Evolutionary conservation across 2,329 filamentous ascomycete species (phyloP), one percentile per base, ranked within the genome.

Genomic region (Trichophyton schoenleinii): DNA sequence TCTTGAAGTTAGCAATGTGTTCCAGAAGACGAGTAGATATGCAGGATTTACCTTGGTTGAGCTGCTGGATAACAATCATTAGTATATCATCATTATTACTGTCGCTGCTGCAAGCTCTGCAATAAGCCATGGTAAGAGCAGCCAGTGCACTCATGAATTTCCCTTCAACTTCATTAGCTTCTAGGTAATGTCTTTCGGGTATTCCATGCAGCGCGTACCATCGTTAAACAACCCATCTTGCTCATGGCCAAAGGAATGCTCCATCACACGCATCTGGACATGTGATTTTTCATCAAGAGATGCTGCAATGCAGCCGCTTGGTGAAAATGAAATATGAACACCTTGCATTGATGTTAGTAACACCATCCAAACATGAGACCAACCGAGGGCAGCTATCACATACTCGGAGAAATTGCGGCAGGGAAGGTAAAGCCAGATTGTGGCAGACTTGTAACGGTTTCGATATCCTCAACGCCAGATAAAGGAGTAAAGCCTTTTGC

Each of bases 371-470:
- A 13, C 20, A 9, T 11, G 25, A 34, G 9, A 31, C 15, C 6
- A 13, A 22, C 15, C 2, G 49, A 59, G 55, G 42, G 46, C 8
- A n/a, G 44, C 6, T 25, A 18, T 13, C 20, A 20, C 44, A 38
- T 65, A 87, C 86, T 86, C 63, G 87, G 82, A 11, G 83, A 80
- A 46, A 85, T 81, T 15, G 85, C 79, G 1, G 38, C 15, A 3
- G 81, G 73, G 69, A 88, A 94, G 5, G 81, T 79, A 72, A 95
- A 95, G 1, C 90, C 90, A 53, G 86, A 84, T 71, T 96, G 89
- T 31, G 86, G 79, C 31, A 95, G 78, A 61, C 84, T 87, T 64
- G 82, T 83, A 36, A 95, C 83, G 53, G 79, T 83, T 49, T 83
- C 81, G 6, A 83, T 74, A 67, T 87, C 86, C 31, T 81, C 79